A percentile compares a stretch with the other conserved stretches of the same genome.
Evolutionary conservation across 2,329 filamentous ascomycete genomes (phyloP).

Genomic region (Whalleya microplaca): DNA sequence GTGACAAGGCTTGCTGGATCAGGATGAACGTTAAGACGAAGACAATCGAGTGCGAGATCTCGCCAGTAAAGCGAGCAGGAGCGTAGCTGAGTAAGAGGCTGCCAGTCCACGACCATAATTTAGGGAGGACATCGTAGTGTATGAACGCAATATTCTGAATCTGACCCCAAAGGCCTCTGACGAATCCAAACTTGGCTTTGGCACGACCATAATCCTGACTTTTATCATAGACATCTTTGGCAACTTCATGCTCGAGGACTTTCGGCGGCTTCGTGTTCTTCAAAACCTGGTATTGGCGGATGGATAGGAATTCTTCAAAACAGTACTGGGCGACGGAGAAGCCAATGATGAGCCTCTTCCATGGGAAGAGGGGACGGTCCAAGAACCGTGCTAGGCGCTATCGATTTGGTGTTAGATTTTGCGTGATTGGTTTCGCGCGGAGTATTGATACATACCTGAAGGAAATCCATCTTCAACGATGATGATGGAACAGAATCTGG

Average conservation of each 20-base stretch:
- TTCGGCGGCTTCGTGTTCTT: constrained; percentile 80
- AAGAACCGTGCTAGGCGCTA: constrained; percentile 81
- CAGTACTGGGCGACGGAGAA: constrained; percentile 92
- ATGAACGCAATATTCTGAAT: constrained; percentile 88
- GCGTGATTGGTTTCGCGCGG: constrained; percentile 13
- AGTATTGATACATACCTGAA: constrained; percentile 38
- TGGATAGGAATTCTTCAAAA: constrained; percentile 85
- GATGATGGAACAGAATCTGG: constrained; percentile 18
- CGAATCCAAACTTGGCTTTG: constrained; percentile 87
- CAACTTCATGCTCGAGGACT: constrained; percentile 85
- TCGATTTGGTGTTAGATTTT: constrained; percentile 17
- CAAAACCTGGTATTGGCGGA: constrained; percentile 88
- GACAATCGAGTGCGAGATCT: constrained; percentile 90
- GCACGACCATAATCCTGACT: constrained; percentile 94
- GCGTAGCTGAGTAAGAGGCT: constrained; percentile 73
- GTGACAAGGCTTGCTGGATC: constrained; percentile 75
- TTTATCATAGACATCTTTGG: constrained; percentile 90
- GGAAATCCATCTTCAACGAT: constrained; percentile 38
- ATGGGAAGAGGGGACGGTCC: constrained; percentile 91
- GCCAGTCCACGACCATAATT: constrained; percentile 85
- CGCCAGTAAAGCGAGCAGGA: constrained; percentile 80
- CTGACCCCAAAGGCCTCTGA: constrained; percentile 82
- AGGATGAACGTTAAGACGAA: constrained; percentile 89
- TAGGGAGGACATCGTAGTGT: constrained; percentile 87
- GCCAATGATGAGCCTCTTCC: constrained; percentile 94